A percentile compares a stretch with the other conserved stretches of the same genome.
phyloP scores from a whole-genome alignment of 768 basidiomycete genomes.

The Trametes coccinea region DNA sequence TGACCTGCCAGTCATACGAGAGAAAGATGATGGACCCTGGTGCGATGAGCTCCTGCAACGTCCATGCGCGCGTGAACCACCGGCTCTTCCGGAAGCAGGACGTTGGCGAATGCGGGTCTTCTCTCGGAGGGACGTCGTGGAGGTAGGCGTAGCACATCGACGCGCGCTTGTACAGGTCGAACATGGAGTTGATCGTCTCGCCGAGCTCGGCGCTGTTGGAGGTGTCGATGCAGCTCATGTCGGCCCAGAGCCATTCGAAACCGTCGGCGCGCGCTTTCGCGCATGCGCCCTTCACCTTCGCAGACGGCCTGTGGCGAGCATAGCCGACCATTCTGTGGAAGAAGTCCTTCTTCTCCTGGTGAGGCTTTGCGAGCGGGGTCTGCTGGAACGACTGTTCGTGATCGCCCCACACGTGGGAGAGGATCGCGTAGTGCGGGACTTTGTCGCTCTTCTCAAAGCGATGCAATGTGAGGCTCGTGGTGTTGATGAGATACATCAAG shows the following conservation, averaged over 20 bases:
- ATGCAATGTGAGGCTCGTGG: background rate
- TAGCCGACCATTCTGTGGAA: background rate
- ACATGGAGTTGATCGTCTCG: conserved; percentile 20
- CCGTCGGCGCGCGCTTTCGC: conserved; percentile 1
- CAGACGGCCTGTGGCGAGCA: conserved; percentile 3
- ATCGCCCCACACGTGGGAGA: conserved; percentile 18
- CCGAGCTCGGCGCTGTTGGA: conserved; percentile 16
- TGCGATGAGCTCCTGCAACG: conserved; percentile 19
- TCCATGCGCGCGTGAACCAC: conserved; percentile 16
- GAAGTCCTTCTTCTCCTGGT: background rate
- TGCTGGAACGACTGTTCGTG: conserved; percentile 14
- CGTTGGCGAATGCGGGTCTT: background rate
- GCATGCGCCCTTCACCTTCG: conserved; percentile 9
- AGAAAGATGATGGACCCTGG: conserved; percentile 16
- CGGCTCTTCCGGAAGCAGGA: conserved; percentile 5
- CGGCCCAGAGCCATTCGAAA: conserved; percentile 14
- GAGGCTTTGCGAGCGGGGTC: background rate
- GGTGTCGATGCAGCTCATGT: conserved; percentile 19
- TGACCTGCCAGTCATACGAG: conserved; percentile 1
- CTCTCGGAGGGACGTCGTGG: conserved; percentile 9
- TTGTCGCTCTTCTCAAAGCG: background rate
- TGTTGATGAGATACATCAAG: conserved; percentile 8
- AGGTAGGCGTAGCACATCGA: conserved; percentile 19
- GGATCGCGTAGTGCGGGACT: conserved; percentile 11
- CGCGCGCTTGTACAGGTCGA: conserved; percentile 4